Base-by-base conservation (phyloP, 306 rosid genomes). In the Trifolium pratense region DNA sequence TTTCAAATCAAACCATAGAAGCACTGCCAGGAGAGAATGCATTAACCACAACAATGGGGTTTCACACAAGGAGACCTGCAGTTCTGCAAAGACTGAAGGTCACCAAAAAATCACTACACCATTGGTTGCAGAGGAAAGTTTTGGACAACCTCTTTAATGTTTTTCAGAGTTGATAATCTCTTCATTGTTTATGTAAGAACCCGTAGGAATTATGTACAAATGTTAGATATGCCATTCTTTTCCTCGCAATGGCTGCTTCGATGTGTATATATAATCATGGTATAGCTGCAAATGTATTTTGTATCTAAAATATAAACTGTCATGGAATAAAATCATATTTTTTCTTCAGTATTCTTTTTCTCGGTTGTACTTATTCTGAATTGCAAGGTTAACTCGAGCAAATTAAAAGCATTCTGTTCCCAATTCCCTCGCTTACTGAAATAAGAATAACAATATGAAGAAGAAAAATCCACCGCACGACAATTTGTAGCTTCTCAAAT, bases 31-130 rank as follows among this genome's bases (percentile, higher is more conserved):
- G 63, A 70, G 80, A 83, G 49, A 72, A 70, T 14, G 80, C 79
- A 20, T 68, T 51, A 55, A 52, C 76, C 46, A n/a, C 77, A 16
- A 64, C 67, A 82, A 58, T 62, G 75, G 74, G 26, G 52, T 74
- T 74, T 81, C 81, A 84, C 32, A 85, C 94, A 17, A 84, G 97
- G 83, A 89, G 89, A 74, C 99, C 99, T 14, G 86, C 82, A 56
- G 78, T 79, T 81, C 64, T 91, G 49, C 89, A 89, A 60, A 89
- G 95, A 83, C 74, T 94, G 66, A 87, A 78, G 82, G 89, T 91
- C 87, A 84, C 96, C 40, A 89, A 74, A 83, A 84, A 82, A 72
- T 91, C 97, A 4, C 71, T 94, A 79, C 81, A 73, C 73, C 66
- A 70, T 16, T 91, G 99, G 99, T 73, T 91, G 82, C 84, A 66